Conservation (phyloP, 2,329 filamentous ascomycete genomes). For the Teratosphaeria epicoccoides region DNA sequence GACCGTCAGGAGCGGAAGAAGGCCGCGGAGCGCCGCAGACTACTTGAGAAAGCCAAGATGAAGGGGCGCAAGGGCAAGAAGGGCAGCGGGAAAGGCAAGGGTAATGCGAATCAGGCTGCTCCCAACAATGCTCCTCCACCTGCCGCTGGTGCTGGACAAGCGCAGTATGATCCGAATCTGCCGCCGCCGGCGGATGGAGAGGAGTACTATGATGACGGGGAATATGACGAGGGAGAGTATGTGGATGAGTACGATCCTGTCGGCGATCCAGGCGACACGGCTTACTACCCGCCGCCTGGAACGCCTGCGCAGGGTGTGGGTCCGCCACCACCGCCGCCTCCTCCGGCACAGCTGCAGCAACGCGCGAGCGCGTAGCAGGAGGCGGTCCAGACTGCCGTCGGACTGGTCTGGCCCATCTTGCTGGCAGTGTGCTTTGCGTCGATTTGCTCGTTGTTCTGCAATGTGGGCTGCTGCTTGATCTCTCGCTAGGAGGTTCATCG, state of each 20-base stretch:
- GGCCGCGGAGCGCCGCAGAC: conserved; percentile 70
- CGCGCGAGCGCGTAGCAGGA: background rate
- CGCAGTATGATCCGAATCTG: conserved; percentile 20
- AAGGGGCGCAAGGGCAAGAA: conserved; percentile 88
- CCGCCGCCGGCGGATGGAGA: conserved; percentile 16
- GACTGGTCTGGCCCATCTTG: background rate
- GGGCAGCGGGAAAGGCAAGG: conserved; percentile 48
- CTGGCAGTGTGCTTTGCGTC: background rate
- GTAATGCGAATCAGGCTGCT: conserved; percentile 9
- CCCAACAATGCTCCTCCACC: conserved; percentile 5
- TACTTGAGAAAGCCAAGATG: conserved; percentile 88
- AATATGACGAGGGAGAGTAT: conserved; percentile 19
- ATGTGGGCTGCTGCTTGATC: background rate
- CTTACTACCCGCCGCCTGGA: conserved; percentile 3
- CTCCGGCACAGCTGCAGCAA: background rate
- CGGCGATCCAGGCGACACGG: background rate
- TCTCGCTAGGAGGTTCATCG: background rate
- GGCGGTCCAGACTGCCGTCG: background rate
- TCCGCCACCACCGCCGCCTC: background rate
- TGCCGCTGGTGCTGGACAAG: background rate
- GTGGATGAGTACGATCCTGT: conserved; percentile 6
- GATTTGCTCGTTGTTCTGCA: background rate
- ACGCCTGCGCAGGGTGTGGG: background rate
- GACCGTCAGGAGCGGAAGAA: conserved; percentile 76
- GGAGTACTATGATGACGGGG: conserved; percentile 23